phyloP scores from a whole-genome alignment of 2,329 filamentous ascomycete genomes.

The Cytospora piceicola region DNA sequence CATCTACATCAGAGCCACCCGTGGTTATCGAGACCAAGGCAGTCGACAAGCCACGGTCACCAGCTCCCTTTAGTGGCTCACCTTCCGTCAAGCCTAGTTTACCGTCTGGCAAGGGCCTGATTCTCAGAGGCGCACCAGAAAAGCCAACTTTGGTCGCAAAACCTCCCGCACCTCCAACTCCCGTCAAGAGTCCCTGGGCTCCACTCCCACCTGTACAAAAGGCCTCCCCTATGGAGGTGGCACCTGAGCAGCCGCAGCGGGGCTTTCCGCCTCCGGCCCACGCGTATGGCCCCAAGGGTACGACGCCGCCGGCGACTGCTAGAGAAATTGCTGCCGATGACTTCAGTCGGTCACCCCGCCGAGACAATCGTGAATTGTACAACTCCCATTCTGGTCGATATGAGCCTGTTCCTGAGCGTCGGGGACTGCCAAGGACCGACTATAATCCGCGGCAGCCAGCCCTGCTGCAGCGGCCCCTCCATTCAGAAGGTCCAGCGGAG shows the following conservation, averaged over 20 bases:
- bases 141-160: conserved; percentile 77
- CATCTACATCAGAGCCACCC: conserved; percentile 9
- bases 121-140: conserved; percentile 68
- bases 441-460: conserved; percentile 71
- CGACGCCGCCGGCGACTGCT: conserved; percentile 57
- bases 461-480: conserved; percentile 73
- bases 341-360: conserved; percentile 82
- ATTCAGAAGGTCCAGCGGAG: conserved; percentile 73
- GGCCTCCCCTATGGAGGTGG: conserved; percentile 69
- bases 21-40: conserved; percentile 36
- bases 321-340: conserved; percentile 94
- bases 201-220: conserved; percentile 83
- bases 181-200: conserved; percentile 92
- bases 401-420: conserved; percentile 82
- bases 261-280: conserved; percentile 59
- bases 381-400: conserved; percentile 96
- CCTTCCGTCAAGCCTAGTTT: conserved; percentile 51
- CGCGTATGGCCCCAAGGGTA: conserved; percentile 57
- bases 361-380: conserved; percentile 82
- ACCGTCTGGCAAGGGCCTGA: conserved; percentile 61
- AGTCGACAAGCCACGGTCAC: conserved; percentile 50
- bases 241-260: conserved; percentile 40
- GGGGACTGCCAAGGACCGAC: conserved; percentile 71
- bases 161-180: conserved; percentile 66
- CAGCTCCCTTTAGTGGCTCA: conserved; percentile 38